These are phyloP conservation scores for Marasmius tenuissimus DNA, from an alignment of 1,284 basidiomycete genomes.

Conservation along the genomic window DNA sequence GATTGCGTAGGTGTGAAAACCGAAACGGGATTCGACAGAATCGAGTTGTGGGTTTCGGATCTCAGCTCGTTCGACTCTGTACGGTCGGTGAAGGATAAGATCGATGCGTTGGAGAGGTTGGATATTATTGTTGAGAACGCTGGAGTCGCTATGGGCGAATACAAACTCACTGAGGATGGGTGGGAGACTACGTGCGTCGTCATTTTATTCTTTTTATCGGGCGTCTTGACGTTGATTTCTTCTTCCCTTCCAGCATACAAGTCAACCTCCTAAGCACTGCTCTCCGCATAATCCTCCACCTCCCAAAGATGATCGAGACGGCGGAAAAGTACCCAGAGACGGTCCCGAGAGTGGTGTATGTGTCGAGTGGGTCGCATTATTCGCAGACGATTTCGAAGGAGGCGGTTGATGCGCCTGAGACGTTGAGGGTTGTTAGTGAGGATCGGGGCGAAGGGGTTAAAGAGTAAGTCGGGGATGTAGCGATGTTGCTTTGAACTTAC, in stretches of 20 bases:
- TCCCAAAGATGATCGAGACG: conserved; percentile 41
- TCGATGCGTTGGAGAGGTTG: conserved; percentile 33
- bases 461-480: too few species aligned
- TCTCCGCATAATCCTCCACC: conserved; percentile 37
- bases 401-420: conserved; percentile 25
- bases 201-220: neutral
- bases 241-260: conserved; percentile 33
- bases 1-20: conserved; percentile 29
- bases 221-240: neutral
- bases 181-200: conserved; percentile 32
- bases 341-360: conserved; percentile 35
- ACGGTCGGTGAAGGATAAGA: conserved; percentile 33
- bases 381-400: conserved; percentile 23
- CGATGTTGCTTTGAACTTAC: neutral
- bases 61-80: conserved; percentile 37
- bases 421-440: conserved; percentile 28
- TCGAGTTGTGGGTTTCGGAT: conserved; percentile 38
- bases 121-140: conserved; percentile 44
- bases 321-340: conserved; percentile 23
- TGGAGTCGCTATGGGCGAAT: conserved; percentile 20
- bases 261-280: conserved; percentile 40
- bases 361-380: conserved; percentile 38
- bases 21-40: conserved; percentile 29
- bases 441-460: too few species aligned
- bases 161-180: conserved; percentile 31